Evolutionary conservation across 345 rosid genomes (phyloP).

Genomic region (Ceriops tagal): DNA sequence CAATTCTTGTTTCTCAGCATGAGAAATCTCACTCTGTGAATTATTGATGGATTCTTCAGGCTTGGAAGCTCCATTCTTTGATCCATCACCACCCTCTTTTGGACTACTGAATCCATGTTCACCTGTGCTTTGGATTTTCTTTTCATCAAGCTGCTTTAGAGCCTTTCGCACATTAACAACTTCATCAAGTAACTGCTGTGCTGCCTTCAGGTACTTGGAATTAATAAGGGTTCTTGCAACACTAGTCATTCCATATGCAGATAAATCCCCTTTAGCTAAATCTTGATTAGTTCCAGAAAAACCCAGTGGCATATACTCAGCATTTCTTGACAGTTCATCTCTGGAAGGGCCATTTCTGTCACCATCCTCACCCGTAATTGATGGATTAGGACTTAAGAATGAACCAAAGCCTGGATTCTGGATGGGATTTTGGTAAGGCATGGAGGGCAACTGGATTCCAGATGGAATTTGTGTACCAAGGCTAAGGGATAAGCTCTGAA

Average conservation of each 20-base stretch:
- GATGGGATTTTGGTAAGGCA: constrained; percentile 36
- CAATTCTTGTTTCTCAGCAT: constrained; percentile 73
- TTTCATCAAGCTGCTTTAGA: constrained; percentile 50
- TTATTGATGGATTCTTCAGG: constrained; percentile 37
- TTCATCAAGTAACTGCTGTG: constrained; percentile 79
- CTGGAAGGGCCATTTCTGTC: constrained; percentile 42
- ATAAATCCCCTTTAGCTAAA: constrained; percentile 40
- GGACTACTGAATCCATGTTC: constrained; percentile 40
- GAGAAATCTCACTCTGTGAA: constrained; percentile 55
- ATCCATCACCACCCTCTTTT: constrained; percentile 41
- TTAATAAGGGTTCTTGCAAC: constrained; percentile 56
- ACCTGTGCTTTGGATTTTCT: constrained; percentile 39
- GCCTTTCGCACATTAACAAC: constrained; percentile 71
- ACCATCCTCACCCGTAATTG: constrained; percentile 38
- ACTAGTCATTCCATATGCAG: constrained; percentile 50
- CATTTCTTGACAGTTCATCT: constrained; percentile 57
- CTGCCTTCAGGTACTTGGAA: constrained; percentile 69
- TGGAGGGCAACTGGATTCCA: constrained; percentile 46
- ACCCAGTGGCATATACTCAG: constrained; percentile 42
- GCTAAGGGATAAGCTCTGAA: constrained; percentile 72
- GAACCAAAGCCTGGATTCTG: constrained; percentile 39
- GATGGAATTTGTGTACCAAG: constrained; percentile 75
- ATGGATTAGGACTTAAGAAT: constrained; percentile 49
- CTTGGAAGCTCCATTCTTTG: constrained; percentile 39
- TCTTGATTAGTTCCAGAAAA: constrained; percentile 46